A percentile compares a stretch with the other conserved stretches of the same genome.
These are phyloP conservation scores for Diplodia mutila DNA, from an alignment of 2,329 filamentous ascomycete species.

Conservation along the genomic window DNA sequence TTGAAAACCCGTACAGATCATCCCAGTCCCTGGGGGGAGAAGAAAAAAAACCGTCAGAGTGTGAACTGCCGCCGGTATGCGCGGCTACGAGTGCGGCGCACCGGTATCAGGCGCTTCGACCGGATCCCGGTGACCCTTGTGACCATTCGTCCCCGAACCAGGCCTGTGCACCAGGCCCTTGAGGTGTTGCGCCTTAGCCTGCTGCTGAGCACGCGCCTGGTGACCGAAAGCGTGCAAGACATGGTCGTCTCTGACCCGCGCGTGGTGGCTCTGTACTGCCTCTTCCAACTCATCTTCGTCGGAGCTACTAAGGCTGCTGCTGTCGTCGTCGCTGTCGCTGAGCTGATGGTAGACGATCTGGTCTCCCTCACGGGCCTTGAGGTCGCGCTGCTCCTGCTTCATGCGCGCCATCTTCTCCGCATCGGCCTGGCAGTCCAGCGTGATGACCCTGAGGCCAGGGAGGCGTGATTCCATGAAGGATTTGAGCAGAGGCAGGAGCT, in stretches of 20 bases:
- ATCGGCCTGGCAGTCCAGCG: constrained; percentile 73
- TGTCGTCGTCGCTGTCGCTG: constrained; percentile 45
- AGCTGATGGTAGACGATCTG: constrained; percentile 60
- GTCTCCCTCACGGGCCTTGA: constrained; percentile 68
- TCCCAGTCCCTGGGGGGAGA: not conserved
- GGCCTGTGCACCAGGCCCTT: constrained; percentile 22
- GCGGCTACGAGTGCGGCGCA: not conserved
- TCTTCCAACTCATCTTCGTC: constrained; percentile 63
- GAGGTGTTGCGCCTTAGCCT: constrained; percentile 26
- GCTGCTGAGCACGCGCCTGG: constrained; percentile 12
- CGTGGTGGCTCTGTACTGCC: constrained; percentile 29
- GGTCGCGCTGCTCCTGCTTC: constrained; percentile 74
- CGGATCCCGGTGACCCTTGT: constrained; percentile 10
- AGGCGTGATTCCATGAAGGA: constrained; percentile 73
- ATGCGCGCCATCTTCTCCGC: constrained; percentile 72
- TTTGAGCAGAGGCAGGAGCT: constrained; percentile 72
- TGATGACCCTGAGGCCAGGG: constrained; percentile 73
- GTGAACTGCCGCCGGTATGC: too few relatives aligned
- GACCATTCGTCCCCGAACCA: constrained; percentile 1
- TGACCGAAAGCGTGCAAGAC: constrained; percentile 13
- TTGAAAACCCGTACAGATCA: not conserved
- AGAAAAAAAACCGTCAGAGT: not conserved
- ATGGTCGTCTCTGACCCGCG: constrained; percentile 11
- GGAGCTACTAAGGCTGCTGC: constrained; percentile 59
- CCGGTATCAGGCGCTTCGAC: constrained; percentile 3